Evolutionary conservation across 345 rosid genomes (phyloP), one percentile per base, ranked within the genome.

Genomic region (Murraya koenigii): DNA sequence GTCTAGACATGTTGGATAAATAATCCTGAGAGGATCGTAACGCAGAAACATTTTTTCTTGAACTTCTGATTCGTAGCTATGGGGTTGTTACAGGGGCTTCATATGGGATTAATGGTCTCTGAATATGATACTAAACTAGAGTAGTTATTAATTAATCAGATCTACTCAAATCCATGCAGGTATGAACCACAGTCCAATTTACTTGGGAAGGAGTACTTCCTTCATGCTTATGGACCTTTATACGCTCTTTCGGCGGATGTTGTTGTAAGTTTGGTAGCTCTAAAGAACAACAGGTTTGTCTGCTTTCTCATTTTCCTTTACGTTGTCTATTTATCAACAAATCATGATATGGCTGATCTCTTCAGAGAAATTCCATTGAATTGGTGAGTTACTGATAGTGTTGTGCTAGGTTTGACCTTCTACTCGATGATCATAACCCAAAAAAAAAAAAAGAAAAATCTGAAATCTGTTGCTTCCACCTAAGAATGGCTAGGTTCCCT

Each of bases 231-330:
- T 81, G 97, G 97, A 72, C 98, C 98, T 54, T 80, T 95, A 60
- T 95, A 95, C 80, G 97, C 98, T 77, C 97, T 93, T 75, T 95
- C 97, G 63, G 93, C 91, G 26, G 95, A 93, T 72, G 97, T 95
- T 69, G 97, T 91, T 80, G 83, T 89, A 66, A 89, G 95, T 85
- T 86, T 93, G 86, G 92, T 84, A 59, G 89, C 94, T 80, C 95
- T 93, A 66, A 90, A 87, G 84, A 89, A 87, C 66, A 82, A 91
- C 88, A 95, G 97, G 98, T 82, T 79, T 77, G 90, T 78, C 82
- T 63, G 25, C 62, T 72, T 71, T 30, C 15, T 30, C 23, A 19
- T 28, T 49, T 52, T 70, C 28, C n/a, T 20, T 63, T 30, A 7
- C 32, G 47, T 32, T 75, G 49, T 75, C 7, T 62, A 44, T 6